Evolutionary conservation across 805 yeast species (phyloP), one percentile per base, ranked within the genome.

Genomic region (Komagataella ulmi): DNA sequence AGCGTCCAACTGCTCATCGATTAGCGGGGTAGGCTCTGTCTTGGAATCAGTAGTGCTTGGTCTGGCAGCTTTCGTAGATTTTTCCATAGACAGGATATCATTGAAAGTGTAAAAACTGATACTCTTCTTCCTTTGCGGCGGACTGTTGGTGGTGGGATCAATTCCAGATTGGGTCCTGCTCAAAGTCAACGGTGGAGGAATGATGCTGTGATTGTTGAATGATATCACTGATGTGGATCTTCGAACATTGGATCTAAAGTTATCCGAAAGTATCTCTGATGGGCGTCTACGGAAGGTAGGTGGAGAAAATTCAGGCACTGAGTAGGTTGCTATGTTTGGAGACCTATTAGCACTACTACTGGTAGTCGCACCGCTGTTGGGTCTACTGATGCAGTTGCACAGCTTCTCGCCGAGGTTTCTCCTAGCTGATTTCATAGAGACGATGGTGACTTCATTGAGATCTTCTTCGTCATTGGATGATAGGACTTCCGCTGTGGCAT

Each of bases 371-470:
- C 40, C 40, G 14, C 40, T 30, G 40, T 30, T 30, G 14, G 40
- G 40, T 30, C 40, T 24, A 18, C 30, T 24, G 7, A 23, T 45
- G 7, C 21, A 14, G 7, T 30, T 24, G 18, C 24, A 24, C 44
- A 17, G 52, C 17, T 30, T 21, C 50, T 45, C 23, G 48, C 24
- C 36, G 48, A 44, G 36, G 24, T 24, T 45, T 5, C 50, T 44
- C 24, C 49, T 48, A 17, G 45, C 21, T n/a, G 50, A 24, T 3
- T 47, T 48, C 45, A 48, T 18, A 7, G 47, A 60, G 18, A 87
- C 80, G 66, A 88, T 77, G 54, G 85, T 90, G 12, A 86, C 80
- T 51, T 77, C 74, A 56, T 85, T 83, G 54, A 88, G 74, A 58
- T 83, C 78, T 3, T 84, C 71, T 47, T 71, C 66, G 8, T 67